These are phyloP conservation scores for Ophiocordyceps unilateralis DNA, from an alignment of 2,329 filamentous ascomycete species.

Conservation along the genomic window DNA sequence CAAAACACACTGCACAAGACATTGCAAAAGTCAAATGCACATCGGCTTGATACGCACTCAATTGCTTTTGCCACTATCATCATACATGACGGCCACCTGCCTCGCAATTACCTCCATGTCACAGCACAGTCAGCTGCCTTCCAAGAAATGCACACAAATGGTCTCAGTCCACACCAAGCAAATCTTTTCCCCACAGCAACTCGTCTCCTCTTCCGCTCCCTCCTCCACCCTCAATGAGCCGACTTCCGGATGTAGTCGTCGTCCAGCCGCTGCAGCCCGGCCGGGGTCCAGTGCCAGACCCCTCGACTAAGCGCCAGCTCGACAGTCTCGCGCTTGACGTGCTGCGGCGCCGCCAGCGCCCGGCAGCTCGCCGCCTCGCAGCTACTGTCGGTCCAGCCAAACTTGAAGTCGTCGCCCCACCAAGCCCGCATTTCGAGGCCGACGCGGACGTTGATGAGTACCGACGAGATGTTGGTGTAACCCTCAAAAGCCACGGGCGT, in stretches of 20 bases:
- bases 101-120: constrained; percentile 13
- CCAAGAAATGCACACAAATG: constrained; percentile 18
- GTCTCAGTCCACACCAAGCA: constrained; percentile 13
- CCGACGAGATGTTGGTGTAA: constrained; percentile 20
- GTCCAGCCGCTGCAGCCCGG: constrained; percentile 15
- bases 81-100: constrained; percentile 9
- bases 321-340: constrained; percentile 15
- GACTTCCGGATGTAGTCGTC: constrained; percentile 15
- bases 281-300: constrained; percentile 16
- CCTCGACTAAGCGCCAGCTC: constrained; percentile 13
- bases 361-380: constrained; percentile 21
- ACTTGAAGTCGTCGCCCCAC: constrained; percentile 23
- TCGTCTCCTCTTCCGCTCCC: constrained; percentile 5
- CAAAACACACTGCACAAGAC: too few relatives aligned
- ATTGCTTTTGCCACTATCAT: constrained; percentile 3
- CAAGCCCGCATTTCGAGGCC: constrained; percentile 19
- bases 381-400: constrained; percentile 24
- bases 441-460: constrained; percentile 20
- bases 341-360: constrained; percentile 7
- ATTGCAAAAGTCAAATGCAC: neutral
- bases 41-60: neutral
- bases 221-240: constrained; percentile 8
- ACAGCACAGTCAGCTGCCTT: constrained; percentile 14
- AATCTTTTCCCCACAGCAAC: constrained; percentile 12
- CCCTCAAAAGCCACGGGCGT: constrained; percentile 18